Conservation (phyloP, 2,329 filamentous ascomycete species). For the Aspergillus sojae region DNA sequence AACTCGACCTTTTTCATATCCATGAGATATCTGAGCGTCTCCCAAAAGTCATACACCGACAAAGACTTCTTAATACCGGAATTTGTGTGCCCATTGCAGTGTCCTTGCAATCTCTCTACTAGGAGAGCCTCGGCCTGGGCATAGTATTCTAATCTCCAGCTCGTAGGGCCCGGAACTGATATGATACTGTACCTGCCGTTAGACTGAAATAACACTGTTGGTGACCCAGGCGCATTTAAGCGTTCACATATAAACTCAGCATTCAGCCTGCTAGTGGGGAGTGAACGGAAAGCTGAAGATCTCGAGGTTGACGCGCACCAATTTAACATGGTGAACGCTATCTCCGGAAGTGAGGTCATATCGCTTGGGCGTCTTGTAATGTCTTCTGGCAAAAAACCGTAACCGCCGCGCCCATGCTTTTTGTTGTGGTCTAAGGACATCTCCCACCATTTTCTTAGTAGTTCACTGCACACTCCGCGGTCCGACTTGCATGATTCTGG, state of each 20-base stretch:
- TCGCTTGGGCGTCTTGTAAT: slow-evolving; percentile 23
- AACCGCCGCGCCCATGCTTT: slow-evolving; percentile 26
- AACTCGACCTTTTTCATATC: slow-evolving; percentile 41
- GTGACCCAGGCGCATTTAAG: slow-evolving; percentile 34
- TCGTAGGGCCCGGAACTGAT: slow-evolving; percentile 37
- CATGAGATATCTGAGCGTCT: slow-evolving; percentile 42
- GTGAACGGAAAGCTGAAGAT: slow-evolving; percentile 27
- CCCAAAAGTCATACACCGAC: slow-evolving; percentile 35
- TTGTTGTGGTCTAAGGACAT: slow-evolving; percentile 65
- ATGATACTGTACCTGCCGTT: slow-evolving; percentile 40
- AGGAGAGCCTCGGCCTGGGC: slow-evolving; percentile 25
- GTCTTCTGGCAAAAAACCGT: slow-evolving; percentile 20
- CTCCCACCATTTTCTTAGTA: slow-evolving; percentile 77
- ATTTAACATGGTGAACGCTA: slow-evolving; percentile 50
- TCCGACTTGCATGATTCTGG: slow-evolving; percentile 84
- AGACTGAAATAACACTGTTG: slow-evolving; percentile 49
- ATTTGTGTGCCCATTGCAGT: neutral
- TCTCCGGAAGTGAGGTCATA: slow-evolving; percentile 33
- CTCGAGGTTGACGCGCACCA: slow-evolving; percentile 36
- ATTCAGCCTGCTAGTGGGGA: slow-evolving; percentile 26
- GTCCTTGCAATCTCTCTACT: slow-evolving; percentile 24
- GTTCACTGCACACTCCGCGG: slow-evolving; percentile 56
- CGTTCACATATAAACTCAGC: slow-evolving; percentile 38
- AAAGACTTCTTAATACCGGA: slow-evolving; percentile 20
- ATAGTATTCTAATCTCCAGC: slow-evolving; percentile 42